These are phyloP conservation scores for Umbelopsis ramanniana DNA, from an alignment of 192 early-diverging fungal genomes.

Conservation along the genomic window DNA sequence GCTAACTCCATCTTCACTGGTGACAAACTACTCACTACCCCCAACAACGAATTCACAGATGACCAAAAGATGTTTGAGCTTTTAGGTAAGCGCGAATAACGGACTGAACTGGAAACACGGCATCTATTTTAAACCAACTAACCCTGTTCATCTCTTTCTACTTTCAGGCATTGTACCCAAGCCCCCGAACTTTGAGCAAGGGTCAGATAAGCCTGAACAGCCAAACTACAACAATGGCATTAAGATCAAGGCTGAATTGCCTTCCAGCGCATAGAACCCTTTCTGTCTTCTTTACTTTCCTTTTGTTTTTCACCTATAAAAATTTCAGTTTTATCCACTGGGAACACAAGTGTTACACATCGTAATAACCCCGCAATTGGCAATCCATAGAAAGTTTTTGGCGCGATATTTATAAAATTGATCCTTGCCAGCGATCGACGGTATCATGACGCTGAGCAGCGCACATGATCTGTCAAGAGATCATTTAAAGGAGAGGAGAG, in stretches of 20 bases:
- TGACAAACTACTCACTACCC: slow-evolving; percentile 80
- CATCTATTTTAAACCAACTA: neutral
- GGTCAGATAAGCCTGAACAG: slow-evolving; percentile 37
- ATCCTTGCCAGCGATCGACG: neutral
- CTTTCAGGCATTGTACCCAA: slow-evolving; percentile 47
- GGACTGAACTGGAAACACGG: neutral
- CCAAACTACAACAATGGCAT: slow-evolving; percentile 34
- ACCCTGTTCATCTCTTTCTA: neutral
- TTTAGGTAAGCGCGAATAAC: slow-evolving; percentile 44
- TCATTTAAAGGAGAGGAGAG: neutral
- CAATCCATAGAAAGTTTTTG: neutral
- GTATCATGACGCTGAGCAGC: neutral
- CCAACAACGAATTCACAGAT: slow-evolving; percentile 72
- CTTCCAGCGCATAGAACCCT: neutral
- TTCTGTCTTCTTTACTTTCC: neutral
- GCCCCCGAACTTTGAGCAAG: slow-evolving; percentile 51
- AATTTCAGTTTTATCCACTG: neutral
- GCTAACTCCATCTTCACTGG: slow-evolving; percentile 88
- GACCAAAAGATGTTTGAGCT: slow-evolving; percentile 78
- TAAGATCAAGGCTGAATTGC: slow-evolving; percentile 25
- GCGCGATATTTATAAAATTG: neutral
- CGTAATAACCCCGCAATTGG: slow-evolving; percentile 14
- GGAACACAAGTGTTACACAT: slow-evolving; percentile 15
- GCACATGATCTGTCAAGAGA: slow-evolving; percentile 9
- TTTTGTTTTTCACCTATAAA: neutral